Base-by-base conservation (phyloP, 2,329 filamentous ascomycete species). In the Calonectria pseudoreteaudii region DNA sequence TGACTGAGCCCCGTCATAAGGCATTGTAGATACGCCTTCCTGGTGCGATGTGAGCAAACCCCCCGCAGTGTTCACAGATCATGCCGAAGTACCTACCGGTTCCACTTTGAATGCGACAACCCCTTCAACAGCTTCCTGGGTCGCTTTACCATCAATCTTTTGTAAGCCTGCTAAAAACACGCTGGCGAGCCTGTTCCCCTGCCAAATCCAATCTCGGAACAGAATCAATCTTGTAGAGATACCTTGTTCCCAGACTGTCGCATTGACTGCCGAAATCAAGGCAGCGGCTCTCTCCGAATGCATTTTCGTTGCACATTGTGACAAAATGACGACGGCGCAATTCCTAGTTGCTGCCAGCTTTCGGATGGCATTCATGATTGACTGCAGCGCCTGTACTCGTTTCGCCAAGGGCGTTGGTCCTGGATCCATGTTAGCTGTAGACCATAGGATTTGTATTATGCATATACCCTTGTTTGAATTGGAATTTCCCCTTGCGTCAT, bases 291-390 rank as follows among this genome's bases (percentile, higher is more conserved):
- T 88, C 76, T 90, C 92, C 5, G 88, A 87, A 75, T 93, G 92
- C 85, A 97, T 93, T 77, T 93, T 94, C n/a, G 95, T 97, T 52
- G 93, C 93, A 73, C 94, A 95, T 82, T 97, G 95, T 47, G 93
- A 95, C 64, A 95, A 88, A 26, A 97, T 83, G 3, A 98, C 87
- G 52, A 98, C 88, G 30, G 95, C 94, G 67, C 96, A 88, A 79
- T 94, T 90, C 76, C 91, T 90, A 36, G 93, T 90, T 14, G 93
- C 92, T 6, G 96, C 95, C 14, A 98, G 88, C 79, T 93, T 96
- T 74, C 93, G 91, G 14, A 98, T 85, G 5, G 93, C 91, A 71
- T 90, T 92, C 73, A 95, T 91, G 34, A 98, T 88, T 71, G 87
- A 88, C 78, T 92, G 90, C 9, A 93, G 84, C 68, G 87, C 87